A percentile compares a stretch with the other conserved stretches of the same genome.
phyloP scores from a whole-genome alignment of 163 green algal species.

The Coccomyxa subellipsoidea region DNA sequence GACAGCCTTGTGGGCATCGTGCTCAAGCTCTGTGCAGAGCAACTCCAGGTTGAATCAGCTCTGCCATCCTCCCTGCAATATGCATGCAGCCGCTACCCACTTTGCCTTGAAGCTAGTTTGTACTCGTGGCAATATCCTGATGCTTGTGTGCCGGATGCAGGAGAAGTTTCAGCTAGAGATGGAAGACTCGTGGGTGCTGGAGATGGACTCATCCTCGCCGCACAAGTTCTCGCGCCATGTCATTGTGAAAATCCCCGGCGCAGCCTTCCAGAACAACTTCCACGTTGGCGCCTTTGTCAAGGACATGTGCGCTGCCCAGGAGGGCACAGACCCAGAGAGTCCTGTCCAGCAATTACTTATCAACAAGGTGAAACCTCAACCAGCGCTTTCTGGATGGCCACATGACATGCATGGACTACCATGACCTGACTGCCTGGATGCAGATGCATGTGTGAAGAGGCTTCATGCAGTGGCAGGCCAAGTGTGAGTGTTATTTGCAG shows the following conservation, averaged over 20 bases:
- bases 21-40: slow-evolving; percentile 29
- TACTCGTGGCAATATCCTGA: not conserved
- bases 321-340: not conserved
- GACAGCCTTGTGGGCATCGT: slow-evolving; percentile 40
- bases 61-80: too few species aligned
- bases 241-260: slow-evolving; percentile 23
- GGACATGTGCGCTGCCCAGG: not conserved
- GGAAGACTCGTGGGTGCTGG: slow-evolving; percentile 20
- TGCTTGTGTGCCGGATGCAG: too few species aligned
- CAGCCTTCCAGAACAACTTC: slow-evolving; percentile 23
- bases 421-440: too few species aligned
- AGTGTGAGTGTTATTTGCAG: slow-evolving; percentile 20
- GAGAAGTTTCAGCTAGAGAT: slow-evolving; percentile 7
- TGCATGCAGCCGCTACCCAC: not conserved
- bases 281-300: slow-evolving; percentile 28
- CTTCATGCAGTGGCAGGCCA: too few species aligned
- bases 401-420: too few species aligned
- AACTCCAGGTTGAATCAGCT: not conserved
- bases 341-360: not conserved
- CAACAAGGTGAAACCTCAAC: not conserved
- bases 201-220: slow-evolving; percentile 37
- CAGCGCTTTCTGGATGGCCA: too few species aligned
- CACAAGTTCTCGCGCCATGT: slow-evolving; percentile 49
- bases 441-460: too few species aligned
- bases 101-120: not conserved